Evolutionary conservation across 108 stramenopile genomes (phyloP), one percentile per base, ranked within the genome.

Genomic region (Nitzschia putrida): DNA sequence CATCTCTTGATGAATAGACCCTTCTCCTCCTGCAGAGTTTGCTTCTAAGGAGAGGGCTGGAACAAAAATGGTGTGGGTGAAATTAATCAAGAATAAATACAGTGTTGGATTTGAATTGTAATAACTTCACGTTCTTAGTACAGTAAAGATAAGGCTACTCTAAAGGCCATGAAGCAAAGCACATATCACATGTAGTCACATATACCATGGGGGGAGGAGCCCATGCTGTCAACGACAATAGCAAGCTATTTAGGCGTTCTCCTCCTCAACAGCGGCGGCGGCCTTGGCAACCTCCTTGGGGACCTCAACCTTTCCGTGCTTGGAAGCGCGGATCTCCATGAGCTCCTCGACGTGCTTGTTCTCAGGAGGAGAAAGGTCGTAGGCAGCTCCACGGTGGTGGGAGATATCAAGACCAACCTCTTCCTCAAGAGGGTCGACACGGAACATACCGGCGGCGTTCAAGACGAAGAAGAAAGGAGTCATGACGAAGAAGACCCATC

Each of bases 361-460:
- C 11, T 81, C 83, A 61, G 84, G 69, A 8, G 80, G 77, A 12
- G 74, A 57, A 40, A 84, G 60, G 45, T 93, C 87, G 57, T 92
- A 93, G 16, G 88, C 89, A 64, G 85, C 56, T 63, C 92, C 91
- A 80, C 86, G 87, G 68, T 92, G 91, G 70, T 86, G 88, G 54
- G 82, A 84, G 42, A 92, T 85, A 69, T 92, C 91, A 74, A 89
- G 80, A 60, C 91, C 91, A 61, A 89, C 91, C 50, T 88, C 85
- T 63, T 92, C 91, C 58, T 89, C 91, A 3, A 92, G 77, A 67
- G 85, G 61, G 71, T 89, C 88, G 63, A 97, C 89, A 64, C 96
- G 94, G 72, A 94, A 85, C 85, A 88, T 83, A 25, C 88, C 85
- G 49, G 78, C 38, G 5, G 50, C 23, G 61, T 88, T 85, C 53